Conservation (phyloP, 805 yeast genomes). For the Maudiozyma saulgeensis region DNA sequence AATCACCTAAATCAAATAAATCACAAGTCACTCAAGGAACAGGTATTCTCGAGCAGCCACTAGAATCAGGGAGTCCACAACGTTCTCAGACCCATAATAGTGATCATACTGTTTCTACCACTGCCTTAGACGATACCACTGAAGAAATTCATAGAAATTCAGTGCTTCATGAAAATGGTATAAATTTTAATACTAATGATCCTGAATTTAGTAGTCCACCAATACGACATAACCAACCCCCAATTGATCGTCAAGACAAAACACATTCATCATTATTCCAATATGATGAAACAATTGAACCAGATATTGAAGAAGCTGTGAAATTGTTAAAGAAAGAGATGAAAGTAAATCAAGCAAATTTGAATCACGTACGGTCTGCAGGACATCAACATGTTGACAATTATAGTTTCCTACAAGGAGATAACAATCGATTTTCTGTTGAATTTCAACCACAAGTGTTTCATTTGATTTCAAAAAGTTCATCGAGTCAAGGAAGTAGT, state of each 20-base stretch:
- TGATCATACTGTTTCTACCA: background rate
- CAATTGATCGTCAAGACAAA: background rate
- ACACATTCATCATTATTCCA: slow-evolving; percentile 1
- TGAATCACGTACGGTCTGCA: background rate
- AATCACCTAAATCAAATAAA: background rate
- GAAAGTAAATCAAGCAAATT: slow-evolving; percentile 1
- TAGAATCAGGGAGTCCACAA: background rate
- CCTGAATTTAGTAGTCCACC: background rate
- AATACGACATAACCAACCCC: background rate
- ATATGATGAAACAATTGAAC: slow-evolving; percentile 10
- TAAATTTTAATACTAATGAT: background rate
- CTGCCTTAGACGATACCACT: background rate
- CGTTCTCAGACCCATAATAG: background rate
- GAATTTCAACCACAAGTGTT: slow-evolving; percentile 5
- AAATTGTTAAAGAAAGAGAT: slow-evolving; percentile 15
- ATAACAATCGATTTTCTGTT: background rate
- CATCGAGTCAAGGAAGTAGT: background rate
- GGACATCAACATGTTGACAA: background rate
- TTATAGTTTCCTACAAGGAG: background rate
- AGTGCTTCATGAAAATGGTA: background rate
- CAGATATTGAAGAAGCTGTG: slow-evolving; percentile 23
- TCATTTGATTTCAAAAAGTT: background rate
- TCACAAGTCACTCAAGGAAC: background rate
- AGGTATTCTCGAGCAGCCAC: background rate
- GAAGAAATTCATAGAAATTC: background rate